Conservation (phyloP, 768 basidiomycete genomes). For the Trametes meyenii region DNA sequence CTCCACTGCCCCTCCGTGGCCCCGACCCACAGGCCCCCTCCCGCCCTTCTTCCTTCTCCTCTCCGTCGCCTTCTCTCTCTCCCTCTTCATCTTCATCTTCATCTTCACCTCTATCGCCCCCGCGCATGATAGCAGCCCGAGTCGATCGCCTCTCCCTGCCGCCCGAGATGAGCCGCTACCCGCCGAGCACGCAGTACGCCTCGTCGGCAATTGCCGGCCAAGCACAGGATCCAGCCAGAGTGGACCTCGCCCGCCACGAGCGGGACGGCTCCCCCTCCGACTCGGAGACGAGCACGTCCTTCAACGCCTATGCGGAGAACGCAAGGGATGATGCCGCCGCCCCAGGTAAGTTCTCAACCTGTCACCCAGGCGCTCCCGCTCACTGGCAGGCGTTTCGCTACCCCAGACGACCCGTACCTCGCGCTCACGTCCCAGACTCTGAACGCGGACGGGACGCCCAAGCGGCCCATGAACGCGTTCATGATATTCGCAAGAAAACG, state of each 20-base stretch:
- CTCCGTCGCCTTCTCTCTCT: not conserved
- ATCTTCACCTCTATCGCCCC: not conserved
- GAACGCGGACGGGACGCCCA: slow-evolving; percentile 86
- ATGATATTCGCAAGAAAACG: slow-evolving; percentile 89
- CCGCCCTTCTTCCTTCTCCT: not conserved
- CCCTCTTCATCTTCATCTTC: not conserved
- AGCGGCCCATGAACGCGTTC: slow-evolving; percentile 92
- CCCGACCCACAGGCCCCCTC: not conserved
- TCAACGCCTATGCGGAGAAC: slow-evolving; percentile 18
- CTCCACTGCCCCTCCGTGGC: slow-evolving; percentile 1
- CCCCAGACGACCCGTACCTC: slow-evolving; percentile 42
- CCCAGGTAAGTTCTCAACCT: slow-evolving; percentile 19
- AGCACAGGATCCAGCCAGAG: slow-evolving; percentile 14
- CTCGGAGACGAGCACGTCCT: slow-evolving; percentile 44
- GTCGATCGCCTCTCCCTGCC: not conserved
- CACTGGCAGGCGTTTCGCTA: not conserved
- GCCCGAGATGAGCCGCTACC: slow-evolving; percentile 31
- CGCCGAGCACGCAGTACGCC: slow-evolving; percentile 19
- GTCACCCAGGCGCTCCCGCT: not conserved
- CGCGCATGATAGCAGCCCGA: not conserved
- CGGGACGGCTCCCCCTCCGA: slow-evolving; percentile 51
- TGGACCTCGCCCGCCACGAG: slow-evolving; percentile 21
- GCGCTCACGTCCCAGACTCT: slow-evolving; percentile 76
- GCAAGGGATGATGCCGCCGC: slow-evolving; percentile 23
- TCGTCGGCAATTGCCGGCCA: slow-evolving; percentile 34